Conservation (phyloP, 2,329 filamentous ascomycete genomes). For the Tolypocladium nubicola region DNA sequence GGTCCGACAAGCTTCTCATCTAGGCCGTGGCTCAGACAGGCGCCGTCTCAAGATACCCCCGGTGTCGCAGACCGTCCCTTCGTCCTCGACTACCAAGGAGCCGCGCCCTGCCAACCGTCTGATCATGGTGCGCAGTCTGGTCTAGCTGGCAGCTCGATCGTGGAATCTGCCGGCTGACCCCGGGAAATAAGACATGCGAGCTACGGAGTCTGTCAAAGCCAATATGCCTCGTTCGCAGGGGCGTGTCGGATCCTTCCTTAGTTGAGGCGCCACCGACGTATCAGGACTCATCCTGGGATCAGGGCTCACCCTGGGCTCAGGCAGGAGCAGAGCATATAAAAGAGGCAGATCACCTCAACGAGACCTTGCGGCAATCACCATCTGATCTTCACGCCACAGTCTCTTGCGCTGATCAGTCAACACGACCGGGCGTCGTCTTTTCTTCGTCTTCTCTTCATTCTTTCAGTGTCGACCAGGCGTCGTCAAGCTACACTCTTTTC, state of each 20-base stretch:
- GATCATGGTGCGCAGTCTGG: background rate
- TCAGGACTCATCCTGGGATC: background rate
- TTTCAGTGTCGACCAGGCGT: background rate
- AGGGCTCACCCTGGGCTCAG: background rate
- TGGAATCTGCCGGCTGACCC: background rate
- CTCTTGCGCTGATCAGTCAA: background rate
- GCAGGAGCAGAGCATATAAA: background rate
- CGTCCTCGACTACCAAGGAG: background rate
- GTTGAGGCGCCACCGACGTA: background rate
- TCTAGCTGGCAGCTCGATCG: background rate
- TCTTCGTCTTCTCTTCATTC: background rate
- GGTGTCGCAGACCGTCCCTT: background rate
- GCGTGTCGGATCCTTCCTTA: background rate
- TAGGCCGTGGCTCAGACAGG: background rate
- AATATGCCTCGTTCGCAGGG: background rate
- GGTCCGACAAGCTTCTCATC: background rate
- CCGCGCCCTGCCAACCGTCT: background rate
- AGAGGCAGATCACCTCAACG: background rate
- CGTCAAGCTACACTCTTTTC: background rate
- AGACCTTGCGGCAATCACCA: background rate
- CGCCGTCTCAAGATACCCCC: background rate
- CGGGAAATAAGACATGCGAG: background rate
- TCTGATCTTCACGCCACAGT: background rate
- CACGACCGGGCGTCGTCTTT: background rate
- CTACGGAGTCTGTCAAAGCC: background rate